Conservation (phyloP, 2,329 filamentous ascomycete species). For the Scedosporium boydii region DNA sequence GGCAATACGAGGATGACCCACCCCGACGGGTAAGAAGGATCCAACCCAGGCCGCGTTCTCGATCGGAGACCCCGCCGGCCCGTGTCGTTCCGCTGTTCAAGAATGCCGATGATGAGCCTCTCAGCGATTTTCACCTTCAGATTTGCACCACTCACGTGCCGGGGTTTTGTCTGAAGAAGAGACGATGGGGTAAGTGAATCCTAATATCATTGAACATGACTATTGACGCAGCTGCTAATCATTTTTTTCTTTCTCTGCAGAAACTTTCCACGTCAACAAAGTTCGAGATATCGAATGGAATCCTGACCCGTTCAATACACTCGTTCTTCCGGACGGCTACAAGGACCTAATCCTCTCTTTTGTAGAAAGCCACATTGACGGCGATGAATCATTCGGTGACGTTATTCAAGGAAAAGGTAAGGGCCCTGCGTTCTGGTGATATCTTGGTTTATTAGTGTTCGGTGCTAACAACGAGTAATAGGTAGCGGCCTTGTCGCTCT, state of each 20-base stretch:
- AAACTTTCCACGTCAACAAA: slow-evolving; percentile 32
- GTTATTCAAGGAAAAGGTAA: slow-evolving; percentile 42
- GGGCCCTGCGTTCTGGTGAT: neutral
- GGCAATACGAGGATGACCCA: neutral
- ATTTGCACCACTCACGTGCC: slow-evolving; percentile 30
- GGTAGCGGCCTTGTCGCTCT: slow-evolving; percentile 35
- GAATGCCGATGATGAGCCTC: slow-evolving; percentile 15
- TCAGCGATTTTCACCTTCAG: slow-evolving; percentile 29
- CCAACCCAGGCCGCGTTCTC: slow-evolving; percentile 16
- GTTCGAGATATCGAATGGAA: slow-evolving; percentile 37
- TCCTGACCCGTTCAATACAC: slow-evolving; percentile 34
- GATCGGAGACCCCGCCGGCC: slow-evolving; percentile 9
- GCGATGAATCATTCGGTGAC: slow-evolving; percentile 37
- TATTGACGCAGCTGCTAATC: neutral
- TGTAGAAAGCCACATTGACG: slow-evolving; percentile 30
- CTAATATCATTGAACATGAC: neutral
- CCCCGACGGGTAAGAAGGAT: neutral
- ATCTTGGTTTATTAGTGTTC: neutral
- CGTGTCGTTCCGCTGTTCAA: slow-evolving; percentile 1
- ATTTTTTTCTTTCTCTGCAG: neutral
- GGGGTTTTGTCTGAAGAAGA: slow-evolving; percentile 39
- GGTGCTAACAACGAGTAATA: neutral
- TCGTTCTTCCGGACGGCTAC: slow-evolving; percentile 37
- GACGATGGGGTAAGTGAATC: slow-evolving; percentile 24
- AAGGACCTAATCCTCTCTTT: slow-evolving; percentile 36